phyloP scores from a whole-genome alignment of 2,329 filamentous ascomycete species.

The Curvularia eragrostidis region DNA sequence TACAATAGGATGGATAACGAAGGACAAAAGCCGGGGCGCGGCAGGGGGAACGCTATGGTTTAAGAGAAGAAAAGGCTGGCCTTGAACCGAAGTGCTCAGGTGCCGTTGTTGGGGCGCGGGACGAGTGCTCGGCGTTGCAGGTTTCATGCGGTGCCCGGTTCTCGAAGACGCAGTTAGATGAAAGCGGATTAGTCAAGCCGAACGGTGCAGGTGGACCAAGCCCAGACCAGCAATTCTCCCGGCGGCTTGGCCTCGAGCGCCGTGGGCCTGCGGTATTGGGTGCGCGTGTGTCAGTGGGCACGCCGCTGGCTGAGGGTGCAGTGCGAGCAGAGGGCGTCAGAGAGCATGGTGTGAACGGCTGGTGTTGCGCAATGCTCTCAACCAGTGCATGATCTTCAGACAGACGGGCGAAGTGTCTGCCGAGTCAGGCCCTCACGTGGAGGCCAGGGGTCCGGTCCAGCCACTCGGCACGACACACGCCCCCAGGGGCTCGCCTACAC shows the following conservation, averaged over 20 bases:
- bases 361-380: conserved; percentile 6
- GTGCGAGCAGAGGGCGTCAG: not conserved
- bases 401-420: not conserved
- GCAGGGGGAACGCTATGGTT: conserved; percentile 1
- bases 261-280: conserved; percentile 2
- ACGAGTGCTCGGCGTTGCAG: conserved; percentile 16
- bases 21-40: conserved; percentile 6
- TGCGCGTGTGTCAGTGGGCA: conserved; percentile 1
- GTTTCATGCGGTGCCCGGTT: conserved; percentile 27
- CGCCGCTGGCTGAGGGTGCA: not conserved
- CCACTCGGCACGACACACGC: not conserved
- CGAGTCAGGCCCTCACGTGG: conserved; percentile 29
- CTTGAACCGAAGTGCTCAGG: conserved; percentile 14
- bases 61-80: conserved; percentile 22
- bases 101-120: conserved; percentile 24
- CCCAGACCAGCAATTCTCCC: conserved; percentile 26
- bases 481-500: conserved; percentile 18
- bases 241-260: conserved; percentile 13
- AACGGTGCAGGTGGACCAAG: conserved; percentile 21
- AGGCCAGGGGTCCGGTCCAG: conserved; percentile 3
- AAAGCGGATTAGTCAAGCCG: conserved; percentile 20
- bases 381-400: not conserved
- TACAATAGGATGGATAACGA: conserved; percentile 11
- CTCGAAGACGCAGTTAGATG: conserved; percentile 25
- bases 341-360: not conserved